These are phyloP conservation scores for Aspergillus floridensis DNA, from an alignment of 2,329 filamentous ascomycete genomes.

Conservation along the genomic window DNA sequence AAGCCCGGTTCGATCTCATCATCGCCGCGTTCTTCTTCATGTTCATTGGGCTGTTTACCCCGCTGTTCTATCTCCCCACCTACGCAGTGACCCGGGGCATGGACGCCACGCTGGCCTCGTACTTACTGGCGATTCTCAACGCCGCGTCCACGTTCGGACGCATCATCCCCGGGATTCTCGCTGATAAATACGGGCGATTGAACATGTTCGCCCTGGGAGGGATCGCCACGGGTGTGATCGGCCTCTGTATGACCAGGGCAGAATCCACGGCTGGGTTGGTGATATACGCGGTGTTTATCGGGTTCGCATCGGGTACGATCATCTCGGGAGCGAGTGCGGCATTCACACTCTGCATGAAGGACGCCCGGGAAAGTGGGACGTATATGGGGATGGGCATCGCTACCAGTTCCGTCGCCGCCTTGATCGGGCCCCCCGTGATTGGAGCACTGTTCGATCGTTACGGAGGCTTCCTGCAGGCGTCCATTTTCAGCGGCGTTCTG, in stretches of 20 bases:
- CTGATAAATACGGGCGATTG: constrained; percentile 34
- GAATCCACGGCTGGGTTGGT: constrained; percentile 27
- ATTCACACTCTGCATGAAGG: constrained; percentile 31
- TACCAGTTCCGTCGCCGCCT: constrained; percentile 38
- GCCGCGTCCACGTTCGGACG: constrained; percentile 35
- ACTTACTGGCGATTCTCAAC: constrained; percentile 36
- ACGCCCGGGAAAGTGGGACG: constrained; percentile 36
- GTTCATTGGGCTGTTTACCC: constrained; percentile 27
- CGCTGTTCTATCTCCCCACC: constrained; percentile 30
- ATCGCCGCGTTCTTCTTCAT: constrained; percentile 22
- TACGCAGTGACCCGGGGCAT: constrained; percentile 25
- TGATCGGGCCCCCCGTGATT: constrained; percentile 51
- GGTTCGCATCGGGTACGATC: constrained; percentile 42
- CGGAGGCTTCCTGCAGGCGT: constrained; percentile 37
- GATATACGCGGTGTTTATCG: constrained; percentile 34
- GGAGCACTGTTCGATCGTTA: constrained; percentile 47
- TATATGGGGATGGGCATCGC: constrained; percentile 41
- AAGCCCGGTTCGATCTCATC: constrained; percentile 37
- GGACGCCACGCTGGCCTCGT: constrained; percentile 21
- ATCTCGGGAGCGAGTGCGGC: constrained; percentile 39
- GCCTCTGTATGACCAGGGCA: constrained; percentile 33
- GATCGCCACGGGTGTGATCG: constrained; percentile 26
- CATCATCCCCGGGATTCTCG: constrained; percentile 32
- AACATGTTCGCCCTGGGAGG: constrained; percentile 33
- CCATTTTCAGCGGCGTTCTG: constrained; percentile 36